Evolutionary conservation across 129 eudicot species (phyloP), one percentile per base, ranked within the genome.

Genomic region (Flaveria linearis): DNA sequence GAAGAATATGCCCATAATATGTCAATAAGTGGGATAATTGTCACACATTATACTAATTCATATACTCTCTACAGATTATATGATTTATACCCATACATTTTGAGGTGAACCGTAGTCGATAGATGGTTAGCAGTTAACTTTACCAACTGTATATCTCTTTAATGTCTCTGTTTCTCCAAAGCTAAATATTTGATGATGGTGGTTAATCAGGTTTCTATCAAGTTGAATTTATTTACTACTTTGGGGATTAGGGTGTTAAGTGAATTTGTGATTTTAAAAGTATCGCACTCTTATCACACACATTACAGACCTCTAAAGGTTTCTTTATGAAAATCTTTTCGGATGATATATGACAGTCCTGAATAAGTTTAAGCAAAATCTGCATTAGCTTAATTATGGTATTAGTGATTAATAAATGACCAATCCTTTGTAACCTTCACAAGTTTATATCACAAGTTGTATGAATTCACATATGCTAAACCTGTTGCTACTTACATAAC

Each of bases 1-100:
- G 13, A n/a, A 28, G 56, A 67, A 76, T 51, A 67, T 76, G 74
- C 74, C 73, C 39, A 53, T 22, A 50, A 67, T 39, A 53, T 65
- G 68, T 42, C 42, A 28, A 68, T 56, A 22, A 18, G n/a, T 53
- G 33, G 65, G 76, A 72, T 53, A 17, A 61, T 42, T 73, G n/a
- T 25, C 76, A 33, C 66, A 53, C 1, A 49, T 73, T 47, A 10
- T 76, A 53, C 74, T 56, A 14, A 58, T 20, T 25, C 6, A 50
- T 66, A 11, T 65, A 0, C 9, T 5, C 18, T 23, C 69, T 11
- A 26, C 68, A 65, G 33, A 9, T 12, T 49, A 47, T 23, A 30
- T 46, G 49, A 36, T 33, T 15, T 64, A 45, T 53, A 51, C 45
- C 5, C 67, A 25, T 15, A 55, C 57, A 53, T 67, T 47, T 42